Evolutionary conservation across 768 basidiomycete species (phyloP).

Genomic region (Cyclocybe aegerita): DNA sequence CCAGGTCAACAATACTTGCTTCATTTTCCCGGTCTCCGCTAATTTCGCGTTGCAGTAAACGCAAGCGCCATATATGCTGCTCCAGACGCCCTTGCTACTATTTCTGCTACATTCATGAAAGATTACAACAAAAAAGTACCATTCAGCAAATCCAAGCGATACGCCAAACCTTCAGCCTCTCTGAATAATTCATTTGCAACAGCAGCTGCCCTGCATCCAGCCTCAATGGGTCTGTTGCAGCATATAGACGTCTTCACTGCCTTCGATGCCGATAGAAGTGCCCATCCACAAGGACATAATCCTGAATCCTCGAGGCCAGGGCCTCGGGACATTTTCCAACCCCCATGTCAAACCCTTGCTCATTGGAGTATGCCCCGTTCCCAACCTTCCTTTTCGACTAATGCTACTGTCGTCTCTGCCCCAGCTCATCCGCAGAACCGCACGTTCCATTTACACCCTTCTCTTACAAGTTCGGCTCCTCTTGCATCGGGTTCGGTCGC

Average conservation of each 20-base stretch:
- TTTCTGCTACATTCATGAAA: slow-evolving; percentile 21
- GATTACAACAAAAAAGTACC: slow-evolving; percentile 20
- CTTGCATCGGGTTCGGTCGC: too few relatives aligned
- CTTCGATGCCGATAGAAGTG: background rate
- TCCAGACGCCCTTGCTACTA: slow-evolving; percentile 19
- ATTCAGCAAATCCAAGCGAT: slow-evolving; percentile 14
- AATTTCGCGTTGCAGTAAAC: slow-evolving; percentile 1
- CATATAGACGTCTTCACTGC: background rate
- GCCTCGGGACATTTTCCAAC: background rate
- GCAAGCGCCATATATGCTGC: slow-evolving; percentile 16
- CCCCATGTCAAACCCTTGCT: slow-evolving; percentile 5
- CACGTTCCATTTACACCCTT: too few relatives aligned
- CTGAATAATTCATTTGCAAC: slow-evolving; percentile 7
- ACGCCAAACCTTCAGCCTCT: slow-evolving; percentile 7
- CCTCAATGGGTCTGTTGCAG: slow-evolving; percentile 1
- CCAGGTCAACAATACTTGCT: slow-evolving; percentile 2
- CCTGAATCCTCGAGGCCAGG: slow-evolving; percentile 8
- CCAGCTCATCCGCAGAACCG: too few relatives aligned
- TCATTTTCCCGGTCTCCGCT: background rate
- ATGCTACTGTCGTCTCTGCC: background rate
- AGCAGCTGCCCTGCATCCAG: slow-evolving; percentile 1
- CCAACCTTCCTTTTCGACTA: background rate
- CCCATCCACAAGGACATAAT: background rate
- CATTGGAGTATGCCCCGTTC: background rate
- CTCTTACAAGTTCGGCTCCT: too few relatives aligned